Conservation (phyloP, 495 filamentous ascomycete species). For the Xylaria curta region DNA sequence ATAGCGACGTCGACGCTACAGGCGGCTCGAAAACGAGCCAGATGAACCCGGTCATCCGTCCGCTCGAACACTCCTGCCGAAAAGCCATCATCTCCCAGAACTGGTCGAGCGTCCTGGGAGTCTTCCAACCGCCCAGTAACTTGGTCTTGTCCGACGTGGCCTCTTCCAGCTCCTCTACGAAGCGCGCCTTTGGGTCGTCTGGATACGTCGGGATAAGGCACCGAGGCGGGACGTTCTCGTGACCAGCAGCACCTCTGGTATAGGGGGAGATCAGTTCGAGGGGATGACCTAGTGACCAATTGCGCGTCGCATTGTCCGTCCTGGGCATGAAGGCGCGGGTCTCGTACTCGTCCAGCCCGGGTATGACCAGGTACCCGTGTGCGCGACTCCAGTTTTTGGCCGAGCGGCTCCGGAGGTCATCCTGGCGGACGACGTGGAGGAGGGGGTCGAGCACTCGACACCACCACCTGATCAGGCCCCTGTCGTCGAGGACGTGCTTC, state of each 20-base stretch:
- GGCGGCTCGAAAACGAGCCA: constrained; percentile 81
- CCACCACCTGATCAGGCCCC: constrained; percentile 94
- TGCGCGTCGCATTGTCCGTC: constrained; percentile 49
- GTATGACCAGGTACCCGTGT: constrained; percentile 83
- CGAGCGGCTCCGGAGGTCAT: constrained; percentile 36
- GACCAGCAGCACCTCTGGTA: constrained; percentile 60
- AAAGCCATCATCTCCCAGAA: constrained; percentile 99
- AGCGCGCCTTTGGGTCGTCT: constrained; percentile 95
- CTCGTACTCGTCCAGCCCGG: constrained; percentile 80
- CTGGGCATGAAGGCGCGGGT: constrained; percentile 65
- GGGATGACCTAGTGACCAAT: constrained; percentile 64
- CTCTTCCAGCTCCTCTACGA: constrained; percentile 86
- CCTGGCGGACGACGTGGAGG: constrained; percentile 70
- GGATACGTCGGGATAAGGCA: constrained; percentile 91
- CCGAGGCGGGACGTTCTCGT: constrained; percentile 66
- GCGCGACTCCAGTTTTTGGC: constrained; percentile 44
- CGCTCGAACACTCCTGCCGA: constrained; percentile 92
- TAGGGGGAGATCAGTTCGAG: constrained; percentile 67
- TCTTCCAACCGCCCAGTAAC: constrained; percentile 70
- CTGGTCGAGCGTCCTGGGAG: constrained; percentile 78
- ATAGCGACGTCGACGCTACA: neutral
- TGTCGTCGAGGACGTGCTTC: constrained; percentile 94
- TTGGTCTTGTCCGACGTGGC: constrained; percentile 64
- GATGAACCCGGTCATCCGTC: constrained; percentile 88
- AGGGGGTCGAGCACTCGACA: constrained; percentile 84